phyloP scores from a whole-genome alignment of 371 early-diverging fungal species.

The Phascolomyces articulosus region DNA sequence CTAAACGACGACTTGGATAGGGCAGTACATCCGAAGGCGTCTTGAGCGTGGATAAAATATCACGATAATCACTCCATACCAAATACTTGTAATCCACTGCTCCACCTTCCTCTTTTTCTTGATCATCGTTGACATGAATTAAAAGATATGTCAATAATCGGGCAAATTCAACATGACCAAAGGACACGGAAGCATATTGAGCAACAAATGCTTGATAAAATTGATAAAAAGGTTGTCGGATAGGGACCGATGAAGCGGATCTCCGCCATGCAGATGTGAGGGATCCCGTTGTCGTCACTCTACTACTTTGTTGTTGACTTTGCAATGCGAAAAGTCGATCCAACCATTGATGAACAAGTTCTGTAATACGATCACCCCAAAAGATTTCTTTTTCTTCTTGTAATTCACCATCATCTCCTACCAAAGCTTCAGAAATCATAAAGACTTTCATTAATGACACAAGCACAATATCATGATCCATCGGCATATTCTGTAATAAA shows the following conservation, averaged over 20 bases:
- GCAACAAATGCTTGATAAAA: slow-evolving; percentile 65
- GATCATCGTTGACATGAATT: slow-evolving; percentile 47
- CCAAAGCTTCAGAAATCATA: slow-evolving; percentile 21
- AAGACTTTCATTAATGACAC: slow-evolving; percentile 59
- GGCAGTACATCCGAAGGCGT: slow-evolving; percentile 22
- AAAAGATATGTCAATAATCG: slow-evolving; percentile 49
- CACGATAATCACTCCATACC: slow-evolving; percentile 42
- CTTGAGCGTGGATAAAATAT: slow-evolving; percentile 31
- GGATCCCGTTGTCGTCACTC: slow-evolving; percentile 14
- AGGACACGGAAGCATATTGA: slow-evolving; percentile 52
- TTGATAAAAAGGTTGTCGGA: slow-evolving; percentile 51
- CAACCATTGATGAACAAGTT: slow-evolving; percentile 39
- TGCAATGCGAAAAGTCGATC: slow-evolving; percentile 20
- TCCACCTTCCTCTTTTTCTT: too few relatives aligned
- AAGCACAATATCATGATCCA: slow-evolving; percentile 43
- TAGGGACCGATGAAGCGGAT: slow-evolving; percentile 37
- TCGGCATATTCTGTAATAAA: slow-evolving; percentile 21
- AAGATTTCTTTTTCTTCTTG: slow-evolving; percentile 54
- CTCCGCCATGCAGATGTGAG: slow-evolving; percentile 48
- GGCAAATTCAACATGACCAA: slow-evolving; percentile 45
- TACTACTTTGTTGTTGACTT: slow-evolving; percentile 12
- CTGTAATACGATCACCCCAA: slow-evolving; percentile 44
- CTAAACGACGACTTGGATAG: too few relatives aligned
- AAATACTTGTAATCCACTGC: slow-evolving; percentile 52
- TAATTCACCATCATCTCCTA: too few relatives aligned